Conservation (phyloP, 2,329 filamentous ascomycete genomes). For the Colletotrichum liaoningense region DNA sequence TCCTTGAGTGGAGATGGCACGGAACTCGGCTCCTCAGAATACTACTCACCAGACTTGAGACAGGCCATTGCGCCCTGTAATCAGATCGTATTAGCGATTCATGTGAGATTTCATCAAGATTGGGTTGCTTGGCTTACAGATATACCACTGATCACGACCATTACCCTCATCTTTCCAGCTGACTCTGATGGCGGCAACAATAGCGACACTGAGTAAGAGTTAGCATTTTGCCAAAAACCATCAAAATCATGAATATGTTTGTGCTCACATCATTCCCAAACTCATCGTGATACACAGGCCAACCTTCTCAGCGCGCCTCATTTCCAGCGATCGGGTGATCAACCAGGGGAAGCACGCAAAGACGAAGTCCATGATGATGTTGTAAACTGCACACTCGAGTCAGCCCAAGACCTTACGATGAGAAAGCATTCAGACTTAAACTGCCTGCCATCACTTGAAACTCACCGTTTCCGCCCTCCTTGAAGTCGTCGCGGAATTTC, state of each 20-base stretch:
- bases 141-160: constrained; percentile 56
- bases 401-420: not conserved
- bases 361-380: constrained; percentile 53
- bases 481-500: constrained; percentile 54
- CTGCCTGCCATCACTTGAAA: not conserved
- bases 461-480: constrained; percentile 62
- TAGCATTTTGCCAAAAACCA: not conserved
- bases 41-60: constrained; percentile 54
- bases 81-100: constrained; percentile 3
- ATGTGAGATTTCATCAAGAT: not conserved
- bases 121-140: constrained; percentile 47
- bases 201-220: constrained; percentile 50
- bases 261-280: constrained; percentile 39
- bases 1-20: not conserved
- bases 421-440: not conserved
- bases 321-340: constrained; percentile 44
- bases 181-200: constrained; percentile 59
- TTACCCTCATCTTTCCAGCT: constrained; percentile 62
- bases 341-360: constrained; percentile 46
- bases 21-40: not conserved
- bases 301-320: constrained; percentile 44
- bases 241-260: not conserved
- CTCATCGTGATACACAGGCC: constrained; percentile 44
- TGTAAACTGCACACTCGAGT: constrained; percentile 53
- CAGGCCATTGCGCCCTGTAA: constrained; percentile 53